phyloP scores from a whole-genome alignment of 768 basidiomycete genomes.

The Rhizopogon sp. region DNA sequence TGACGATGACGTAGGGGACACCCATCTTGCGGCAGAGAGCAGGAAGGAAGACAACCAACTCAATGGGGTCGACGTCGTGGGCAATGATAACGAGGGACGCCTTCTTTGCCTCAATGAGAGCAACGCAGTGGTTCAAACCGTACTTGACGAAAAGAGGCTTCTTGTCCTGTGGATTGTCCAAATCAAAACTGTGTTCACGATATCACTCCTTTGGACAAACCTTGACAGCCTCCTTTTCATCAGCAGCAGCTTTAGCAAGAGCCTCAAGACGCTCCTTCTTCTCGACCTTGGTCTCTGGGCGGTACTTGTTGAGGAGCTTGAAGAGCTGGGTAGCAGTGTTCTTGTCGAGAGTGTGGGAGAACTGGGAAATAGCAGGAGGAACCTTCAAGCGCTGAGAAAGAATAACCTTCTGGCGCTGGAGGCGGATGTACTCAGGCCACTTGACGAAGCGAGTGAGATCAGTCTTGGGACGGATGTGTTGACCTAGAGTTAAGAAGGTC shows the following conservation, averaged over 20 bases:
- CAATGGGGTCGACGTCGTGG: constrained; percentile 98
- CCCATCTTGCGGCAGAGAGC: constrained; percentile 99
- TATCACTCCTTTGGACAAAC: constrained; percentile 13
- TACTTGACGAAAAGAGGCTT: constrained; percentile 96
- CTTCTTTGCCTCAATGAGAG: constrained; percentile 96
- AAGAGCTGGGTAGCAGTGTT: constrained; percentile 98
- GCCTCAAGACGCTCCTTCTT: constrained; percentile 91
- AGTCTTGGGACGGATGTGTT: constrained; percentile 84
- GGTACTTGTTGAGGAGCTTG: constrained; percentile 97
- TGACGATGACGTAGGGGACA: constrained; percentile 97
- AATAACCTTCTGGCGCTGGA: constrained; percentile 98
- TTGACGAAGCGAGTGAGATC: constrained; percentile 98
- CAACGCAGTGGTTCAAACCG: constrained; percentile 95
- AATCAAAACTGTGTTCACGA: neutral
- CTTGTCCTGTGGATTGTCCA: constrained; percentile 59
- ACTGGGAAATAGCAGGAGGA: constrained; percentile 96
- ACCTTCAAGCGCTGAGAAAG: constrained; percentile 97
- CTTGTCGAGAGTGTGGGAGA: constrained; percentile 97
- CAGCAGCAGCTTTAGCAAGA: constrained; percentile 71
- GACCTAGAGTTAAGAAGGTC: constrained; percentile 47
- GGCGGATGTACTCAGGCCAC: constrained; percentile 98
- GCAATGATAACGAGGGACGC: constrained; percentile 93
- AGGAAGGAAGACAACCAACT: constrained; percentile 97
- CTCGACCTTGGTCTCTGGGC: constrained; percentile 92
- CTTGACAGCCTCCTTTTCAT: constrained; percentile 67